Evolutionary conservation across 495 filamentous ascomycete species (phyloP).

Genomic region (Sphaerosporella brunnea): DNA sequence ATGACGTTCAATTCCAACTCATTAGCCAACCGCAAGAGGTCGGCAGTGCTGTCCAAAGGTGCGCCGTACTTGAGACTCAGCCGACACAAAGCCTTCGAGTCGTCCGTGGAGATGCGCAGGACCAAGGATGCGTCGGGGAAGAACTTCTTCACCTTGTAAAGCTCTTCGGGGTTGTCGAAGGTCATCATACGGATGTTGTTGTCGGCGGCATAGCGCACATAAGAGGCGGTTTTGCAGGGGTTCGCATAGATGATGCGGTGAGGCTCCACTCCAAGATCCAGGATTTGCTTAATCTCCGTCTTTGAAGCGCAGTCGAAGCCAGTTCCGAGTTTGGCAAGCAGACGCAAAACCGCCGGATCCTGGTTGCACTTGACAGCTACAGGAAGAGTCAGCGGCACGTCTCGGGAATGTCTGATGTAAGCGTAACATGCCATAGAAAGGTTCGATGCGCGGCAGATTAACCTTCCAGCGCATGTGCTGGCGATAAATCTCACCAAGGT

Average conservation of each 20-base stretch:
- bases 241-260: conserved; percentile 96
- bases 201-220: conserved; percentile 70
- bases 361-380: conserved; percentile 97
- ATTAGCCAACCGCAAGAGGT: conserved; percentile 64
- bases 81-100: conserved; percentile 81
- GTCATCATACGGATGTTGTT: conserved; percentile 93
- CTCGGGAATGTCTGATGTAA: not conserved
- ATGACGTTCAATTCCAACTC: conserved; percentile 87
- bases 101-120: conserved; percentile 87
- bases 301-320: conserved; percentile 99
- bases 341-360: conserved; percentile 70
- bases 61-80: conserved; percentile 95
- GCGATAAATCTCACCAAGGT: conserved; percentile 95
- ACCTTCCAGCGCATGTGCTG: conserved; percentile 97
- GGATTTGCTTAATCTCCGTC: conserved; percentile 80
- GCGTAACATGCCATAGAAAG: conserved; percentile 67
- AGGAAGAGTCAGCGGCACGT: conserved; percentile 10
- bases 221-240: conserved; percentile 97
- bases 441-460: conserved; percentile 80
- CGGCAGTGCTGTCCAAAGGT: conserved; percentile 57
- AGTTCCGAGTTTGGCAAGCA: conserved; percentile 71
- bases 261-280: conserved; percentile 69
- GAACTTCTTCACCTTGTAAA: conserved; percentile 87
- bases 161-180: conserved; percentile 93
- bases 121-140: conserved; percentile 80